These are phyloP conservation scores for Mortierella alpina DNA, from an alignment of 192 early-diverging fungal species.

Conservation along the genomic window DNA sequence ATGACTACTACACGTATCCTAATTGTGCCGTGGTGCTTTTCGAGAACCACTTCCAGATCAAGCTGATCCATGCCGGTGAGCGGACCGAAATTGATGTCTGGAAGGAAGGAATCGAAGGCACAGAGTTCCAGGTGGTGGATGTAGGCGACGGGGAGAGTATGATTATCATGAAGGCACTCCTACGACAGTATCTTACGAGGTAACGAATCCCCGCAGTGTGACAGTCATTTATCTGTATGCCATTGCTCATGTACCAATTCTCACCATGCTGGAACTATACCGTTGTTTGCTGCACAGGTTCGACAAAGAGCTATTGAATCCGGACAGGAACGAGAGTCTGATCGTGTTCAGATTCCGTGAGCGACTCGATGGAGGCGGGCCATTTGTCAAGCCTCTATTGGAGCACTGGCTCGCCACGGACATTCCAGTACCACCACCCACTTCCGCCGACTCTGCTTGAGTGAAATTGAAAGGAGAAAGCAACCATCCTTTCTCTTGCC, in stretches of 20 bases:
- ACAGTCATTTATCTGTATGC: neutral
- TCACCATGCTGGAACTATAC: neutral
- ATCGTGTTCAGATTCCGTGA: constrained; percentile 52
- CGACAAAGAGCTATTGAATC: constrained; percentile 52
- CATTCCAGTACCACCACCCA: constrained; percentile 23
- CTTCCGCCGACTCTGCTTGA: constrained; percentile 7
- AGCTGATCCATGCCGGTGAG: constrained; percentile 47
- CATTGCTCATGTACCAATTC: neutral
- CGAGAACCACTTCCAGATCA: constrained; percentile 52
- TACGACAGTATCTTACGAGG: constrained; percentile 50
- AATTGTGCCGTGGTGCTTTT: constrained; percentile 50
- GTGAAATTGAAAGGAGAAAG: neutral
- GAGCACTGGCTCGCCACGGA: constrained; percentile 39
- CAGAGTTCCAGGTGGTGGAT: constrained; percentile 39
- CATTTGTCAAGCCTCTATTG: constrained; percentile 26
- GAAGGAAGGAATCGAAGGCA: constrained; percentile 53
- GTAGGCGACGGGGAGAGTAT: constrained; percentile 35
- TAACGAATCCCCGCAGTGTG: neutral
- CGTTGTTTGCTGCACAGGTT: constrained; percentile 17
- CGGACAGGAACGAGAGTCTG: constrained; percentile 51
- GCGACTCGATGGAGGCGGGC: constrained; percentile 37
- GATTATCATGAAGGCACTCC: constrained; percentile 33
- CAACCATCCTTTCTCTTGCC: no score
- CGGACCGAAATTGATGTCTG: constrained; percentile 52
- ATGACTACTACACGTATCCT: constrained; percentile 43